These are phyloP conservation scores for Debaryomyces sp. DNA, from an alignment of 1,139 yeast species.

Conservation along the genomic window DNA sequence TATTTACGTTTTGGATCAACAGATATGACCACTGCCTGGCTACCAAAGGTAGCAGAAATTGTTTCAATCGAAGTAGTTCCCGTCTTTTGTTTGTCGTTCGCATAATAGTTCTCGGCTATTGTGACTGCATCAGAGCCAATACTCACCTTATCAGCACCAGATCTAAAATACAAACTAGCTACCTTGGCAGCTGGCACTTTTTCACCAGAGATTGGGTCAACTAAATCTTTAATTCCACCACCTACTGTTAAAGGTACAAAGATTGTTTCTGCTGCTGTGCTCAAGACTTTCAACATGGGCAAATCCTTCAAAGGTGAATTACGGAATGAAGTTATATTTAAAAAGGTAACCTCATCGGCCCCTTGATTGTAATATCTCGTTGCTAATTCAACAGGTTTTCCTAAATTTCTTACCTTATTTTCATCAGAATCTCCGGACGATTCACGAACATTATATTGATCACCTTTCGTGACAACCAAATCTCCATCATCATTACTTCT, in stretches of 20 bases:
- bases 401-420: slow-evolving; percentile 77
- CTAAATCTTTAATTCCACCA: slow-evolving; percentile 91
- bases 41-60: slow-evolving; percentile 88
- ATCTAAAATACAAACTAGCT: slow-evolving; percentile 85
- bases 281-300: slow-evolving; percentile 91
- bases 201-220: slow-evolving; percentile 76
- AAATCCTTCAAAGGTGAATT: slow-evolving; percentile 89
- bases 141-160: slow-evolving; percentile 97
- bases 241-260: slow-evolving; percentile 98
- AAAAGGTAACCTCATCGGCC: slow-evolving; percentile 93
- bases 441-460: slow-evolving; percentile 95
- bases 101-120: slow-evolving; percentile 83
- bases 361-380: slow-evolving; percentile 89
- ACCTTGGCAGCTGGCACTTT: slow-evolving; percentile 82
- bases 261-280: slow-evolving; percentile 80
- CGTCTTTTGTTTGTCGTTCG: slow-evolving; percentile 53
- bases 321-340: slow-evolving; percentile 92
- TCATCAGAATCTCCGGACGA: slow-evolving; percentile 40
- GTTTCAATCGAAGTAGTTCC: slow-evolving; percentile 90
- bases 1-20: slow-evolving; percentile 93
- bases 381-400: slow-evolving; percentile 95
- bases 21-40: slow-evolving; percentile 95
- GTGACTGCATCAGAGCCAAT: slow-evolving; percentile 96
- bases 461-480: slow-evolving; percentile 96
- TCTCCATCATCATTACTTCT: slow-evolving; percentile 93